Evolutionary conservation across 345 rosid genomes (phyloP), one percentile per base, ranked within the genome.

Genomic region (Gossypium sturtianum): DNA sequence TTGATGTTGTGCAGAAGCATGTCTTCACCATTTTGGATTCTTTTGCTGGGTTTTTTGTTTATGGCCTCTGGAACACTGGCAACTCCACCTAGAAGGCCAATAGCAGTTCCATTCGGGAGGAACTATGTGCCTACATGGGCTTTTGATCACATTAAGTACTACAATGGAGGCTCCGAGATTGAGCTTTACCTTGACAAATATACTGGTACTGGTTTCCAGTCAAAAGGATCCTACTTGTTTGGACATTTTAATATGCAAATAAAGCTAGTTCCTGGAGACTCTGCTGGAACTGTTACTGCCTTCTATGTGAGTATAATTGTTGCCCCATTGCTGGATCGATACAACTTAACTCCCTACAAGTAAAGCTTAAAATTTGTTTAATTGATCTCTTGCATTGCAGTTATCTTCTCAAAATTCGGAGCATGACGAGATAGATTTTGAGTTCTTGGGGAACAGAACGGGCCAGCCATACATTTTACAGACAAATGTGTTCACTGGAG

Each of bases 401-500:
- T 82, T 93, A 69, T 87, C 97, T 52, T 93, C 95, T 13, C 92
- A 87, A 83, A 87, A 84, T 80, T 74, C 93, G 8, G 93, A 87
- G 82, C 98, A 93, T 52, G 98, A 93, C 62, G 97, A 93, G 81
- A 91, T 93, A 74, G 98, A 93, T 75, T 91, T 93, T 67, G 94
- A 93, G 91, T 91, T 93, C 88, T 81, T 91, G 76, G 97, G 98
- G 41, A 91, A 93, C 89, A 85, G 90, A 78, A 87, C 84, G 2
- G 97, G 97, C 0, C 88, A 93, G 72, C 98, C 98, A 4, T 86
- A 87, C 81, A 93, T 89, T 75, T 66, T 91, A 62, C 97, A 91
- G 72, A 91, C 97, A 2, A 91, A 91, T 68, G 97, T 93, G 79
- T 91, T 89, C 77, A 87, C 91, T 0, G 97, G 97, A 63, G 94